Conservation (phyloP, 768 basidiomycete genomes). For the Symmetrospora coprosmae region DNA sequence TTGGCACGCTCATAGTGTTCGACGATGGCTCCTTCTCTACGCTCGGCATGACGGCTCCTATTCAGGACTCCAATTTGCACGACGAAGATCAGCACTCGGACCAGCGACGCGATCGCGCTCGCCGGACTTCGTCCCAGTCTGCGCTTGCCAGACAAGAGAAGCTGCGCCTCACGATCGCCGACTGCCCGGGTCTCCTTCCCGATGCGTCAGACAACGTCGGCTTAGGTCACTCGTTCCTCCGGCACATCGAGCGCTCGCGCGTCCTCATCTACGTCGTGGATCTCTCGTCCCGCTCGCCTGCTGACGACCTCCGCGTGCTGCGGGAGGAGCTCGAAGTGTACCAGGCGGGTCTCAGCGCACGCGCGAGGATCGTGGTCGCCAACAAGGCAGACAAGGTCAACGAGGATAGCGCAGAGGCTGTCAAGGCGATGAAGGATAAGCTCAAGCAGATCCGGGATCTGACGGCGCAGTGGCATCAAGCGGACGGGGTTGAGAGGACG, state of each 20-base stretch:
- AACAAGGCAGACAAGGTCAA: slow-evolving; percentile 84
- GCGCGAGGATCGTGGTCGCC: slow-evolving; percentile 68
- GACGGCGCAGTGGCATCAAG: not conserved
- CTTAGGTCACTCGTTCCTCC: slow-evolving; percentile 81
- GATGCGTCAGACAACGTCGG: slow-evolving; percentile 77
- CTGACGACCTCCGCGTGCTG: slow-evolving; percentile 59
- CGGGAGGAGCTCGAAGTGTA: slow-evolving; percentile 59
- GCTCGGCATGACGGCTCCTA: not conserved
- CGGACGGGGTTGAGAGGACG: slow-evolving; percentile 14
- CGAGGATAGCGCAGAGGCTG: slow-evolving; percentile 38
- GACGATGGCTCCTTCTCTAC: slow-evolving; percentile 52
- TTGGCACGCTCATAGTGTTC: slow-evolving; percentile 55
- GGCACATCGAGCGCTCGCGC: slow-evolving; percentile 79
- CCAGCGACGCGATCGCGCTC: slow-evolving; percentile 5
- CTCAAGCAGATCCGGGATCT: not conserved
- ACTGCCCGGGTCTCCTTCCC: slow-evolving; percentile 85
- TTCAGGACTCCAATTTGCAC: slow-evolving; percentile 31
- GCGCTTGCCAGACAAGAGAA: slow-evolving; percentile 44
- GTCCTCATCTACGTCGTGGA: slow-evolving; percentile 89
- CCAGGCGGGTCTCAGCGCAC: slow-evolving; percentile 59
- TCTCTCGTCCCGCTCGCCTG: slow-evolving; percentile 56
- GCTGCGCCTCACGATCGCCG: slow-evolving; percentile 86
- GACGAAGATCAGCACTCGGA: slow-evolving; percentile 4
- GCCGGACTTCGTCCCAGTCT: not conserved
- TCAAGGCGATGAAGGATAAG: slow-evolving; percentile 5